Evolutionary conservation across 306 rosid genomes (phyloP).

Genomic region (Acacia crassicarpa): DNA sequence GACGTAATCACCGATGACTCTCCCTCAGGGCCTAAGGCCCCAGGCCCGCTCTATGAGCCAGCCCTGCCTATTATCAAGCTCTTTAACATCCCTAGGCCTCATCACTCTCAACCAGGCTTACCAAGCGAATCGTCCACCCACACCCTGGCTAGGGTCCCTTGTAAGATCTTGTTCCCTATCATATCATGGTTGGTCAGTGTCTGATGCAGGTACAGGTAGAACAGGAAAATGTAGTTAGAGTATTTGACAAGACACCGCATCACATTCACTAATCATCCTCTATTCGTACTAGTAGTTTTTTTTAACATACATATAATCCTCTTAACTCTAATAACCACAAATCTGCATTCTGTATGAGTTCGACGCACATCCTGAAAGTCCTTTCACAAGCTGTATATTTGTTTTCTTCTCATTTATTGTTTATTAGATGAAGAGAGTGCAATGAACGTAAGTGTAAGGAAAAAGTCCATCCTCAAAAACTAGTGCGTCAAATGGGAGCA

Average conservation of each 20-base stretch:
- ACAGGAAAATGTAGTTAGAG: background rate
- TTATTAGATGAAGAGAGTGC: background rate
- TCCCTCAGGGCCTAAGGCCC: background rate
- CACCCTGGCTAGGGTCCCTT: background rate
- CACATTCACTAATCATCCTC: background rate
- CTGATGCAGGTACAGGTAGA: background rate
- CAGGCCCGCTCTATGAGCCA: background rate
- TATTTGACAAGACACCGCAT: background rate
- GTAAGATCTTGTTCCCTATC: background rate
- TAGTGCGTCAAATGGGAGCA: background rate
- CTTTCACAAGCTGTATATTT: conserved; percentile 40
- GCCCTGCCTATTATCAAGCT: background rate
- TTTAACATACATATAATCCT: background rate
- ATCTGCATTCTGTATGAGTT: background rate
- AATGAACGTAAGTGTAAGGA: background rate
- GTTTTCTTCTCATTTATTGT: background rate
- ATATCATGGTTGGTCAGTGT: conserved; percentile 10
- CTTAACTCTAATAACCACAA: background rate
- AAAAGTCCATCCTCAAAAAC: background rate
- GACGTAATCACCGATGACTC: background rate
- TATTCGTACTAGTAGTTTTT: too few relatives aligned
- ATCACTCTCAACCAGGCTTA: background rate
- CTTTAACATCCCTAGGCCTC: background rate
- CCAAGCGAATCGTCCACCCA: background rate
- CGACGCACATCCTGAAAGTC: conserved; percentile 31